Base-by-base conservation (phyloP, 2,329 filamentous ascomycete genomes). In the Pseudogymnoascus sp. region DNA sequence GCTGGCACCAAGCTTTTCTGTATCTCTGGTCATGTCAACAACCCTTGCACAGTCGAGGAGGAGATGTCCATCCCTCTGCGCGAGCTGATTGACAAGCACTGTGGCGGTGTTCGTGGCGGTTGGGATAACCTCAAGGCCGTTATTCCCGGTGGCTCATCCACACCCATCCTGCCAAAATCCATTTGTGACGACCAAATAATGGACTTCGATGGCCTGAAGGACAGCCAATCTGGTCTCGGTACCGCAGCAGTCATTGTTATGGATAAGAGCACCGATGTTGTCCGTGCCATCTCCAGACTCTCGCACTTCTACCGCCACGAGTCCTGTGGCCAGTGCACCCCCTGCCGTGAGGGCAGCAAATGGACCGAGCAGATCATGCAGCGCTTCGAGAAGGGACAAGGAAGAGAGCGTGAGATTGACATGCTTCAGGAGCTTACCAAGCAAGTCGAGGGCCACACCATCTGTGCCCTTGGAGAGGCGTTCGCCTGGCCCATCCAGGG, bases 281-380 rank as follows among this genome's bases (percentile, higher is more conserved):
- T 99, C 69, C 89, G 93, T 68, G 91, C 91, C 74, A 97, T 99
- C 75, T 88, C 90, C 68, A 88, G 95, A 71, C 86, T 99, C 71
- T 91, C 90, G 72, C 91, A 93, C 77, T 99, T 99, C 82, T 99
- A 99, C 83, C 90, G 93, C 78, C 95, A 99, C 81, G 95, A 99
- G 82, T 93, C 88, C 69, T 99, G 95, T 77, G 95, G 95, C 65
- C 95, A 99, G 81, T 99, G 95, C 82, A 99, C 95, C 64, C 95
- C 95, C n/a, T 99, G 95, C 84, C 90, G 95, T 75, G 95, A 99
- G 80, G 95, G 95, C 69, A 96, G 89, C 82, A 97, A 96, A 82
- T 99, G 95, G 95, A 97, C 93, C 9, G 90, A 96, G 78, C 93
- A 99, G 82, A 97, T 99, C 77, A 97, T 99, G 95, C 82, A 89